phyloP scores from a whole-genome alignment of 2,329 filamentous ascomycete species.

The Scedosporium minutisporum region DNA sequence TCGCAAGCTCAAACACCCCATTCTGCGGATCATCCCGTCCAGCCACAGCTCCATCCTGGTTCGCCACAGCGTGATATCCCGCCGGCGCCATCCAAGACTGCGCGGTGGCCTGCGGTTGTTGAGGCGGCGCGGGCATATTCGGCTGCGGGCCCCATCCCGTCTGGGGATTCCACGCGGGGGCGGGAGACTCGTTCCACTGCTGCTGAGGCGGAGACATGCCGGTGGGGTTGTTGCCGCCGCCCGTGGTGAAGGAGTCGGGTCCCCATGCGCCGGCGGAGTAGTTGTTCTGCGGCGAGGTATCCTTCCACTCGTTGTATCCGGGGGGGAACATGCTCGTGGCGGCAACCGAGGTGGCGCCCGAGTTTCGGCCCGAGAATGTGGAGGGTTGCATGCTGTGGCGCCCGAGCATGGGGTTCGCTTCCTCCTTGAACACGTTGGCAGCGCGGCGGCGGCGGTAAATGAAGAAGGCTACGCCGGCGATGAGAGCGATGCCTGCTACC shows the following conservation, averaged over 20 bases:
- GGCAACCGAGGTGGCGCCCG: neutral
- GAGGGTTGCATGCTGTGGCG: neutral
- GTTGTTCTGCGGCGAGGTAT: neutral
- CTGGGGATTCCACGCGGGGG: neutral
- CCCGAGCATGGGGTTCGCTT: constrained; percentile 5
- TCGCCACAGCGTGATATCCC: neutral
- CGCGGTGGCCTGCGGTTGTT: neutral
- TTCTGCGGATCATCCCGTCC: neutral
- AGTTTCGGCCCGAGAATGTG: neutral
- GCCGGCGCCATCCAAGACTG: neutral
- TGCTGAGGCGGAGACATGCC: neutral
- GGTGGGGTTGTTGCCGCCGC: neutral
- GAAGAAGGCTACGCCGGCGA: constrained; percentile 16
- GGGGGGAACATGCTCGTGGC: neutral
- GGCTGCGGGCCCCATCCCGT: neutral
- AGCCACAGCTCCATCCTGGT: neutral
- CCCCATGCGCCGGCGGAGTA: neutral
- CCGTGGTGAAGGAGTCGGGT: constrained; percentile 1
- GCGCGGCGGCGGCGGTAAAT: constrained; percentile 19
- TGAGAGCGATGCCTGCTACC: constrained; percentile 16
- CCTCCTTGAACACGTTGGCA: constrained; percentile 6
- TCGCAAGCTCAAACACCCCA: constrained; percentile 3
- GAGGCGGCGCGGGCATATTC: neutral
- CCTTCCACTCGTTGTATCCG: neutral
- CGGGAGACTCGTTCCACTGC: neutral